Evolutionary conservation across 2,329 filamentous ascomycete species (phyloP), one percentile per base, ranked within the genome.

Genomic region (Colletotrichum orchidophilum): DNA sequence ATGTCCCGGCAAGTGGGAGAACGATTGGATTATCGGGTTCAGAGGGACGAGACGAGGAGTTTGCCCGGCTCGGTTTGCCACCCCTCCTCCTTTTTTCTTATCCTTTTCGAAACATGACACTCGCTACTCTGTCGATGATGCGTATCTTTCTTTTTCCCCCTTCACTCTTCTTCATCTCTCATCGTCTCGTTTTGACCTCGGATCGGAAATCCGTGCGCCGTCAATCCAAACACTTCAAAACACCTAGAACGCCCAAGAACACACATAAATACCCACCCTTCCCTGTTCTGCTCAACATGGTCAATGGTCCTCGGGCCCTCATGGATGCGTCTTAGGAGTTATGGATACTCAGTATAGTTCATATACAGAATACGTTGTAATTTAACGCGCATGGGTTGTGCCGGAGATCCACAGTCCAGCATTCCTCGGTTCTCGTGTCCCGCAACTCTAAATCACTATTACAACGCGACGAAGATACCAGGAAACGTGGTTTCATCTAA

Each of bases 361-460:
- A n/a, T n/a, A 46, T 46, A 46, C 39, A 46, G 39, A n/a, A 46
- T 18, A 18, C 13, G 13, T 18, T n/a, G 18, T 46, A 3, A 33
- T 39, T 58, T 59, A 58, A 71, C 64, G 55, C 58, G 64, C 69
- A 68, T 71, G 58, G 64, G 59, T 53, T 50, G 33, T 31, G 27
- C 64, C 46, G 58, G 29, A 55, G 69, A 68, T 71, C 64, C 58
- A 63, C 58, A 58, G 64, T 58, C 58, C 35, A 55, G 13, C 58
- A 58, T 59, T 58, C 64, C 64, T 63, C 31, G 68, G 52, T 59
- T 58, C 50, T 52, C 33, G 33, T 59, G 58, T 63, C 64, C 69
- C 69, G 69, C 69, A 71, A 71, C 69, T 71, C 69, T 71, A 71
- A 61, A 62, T 33, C 39, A 5, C 27, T n/a, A 15, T 18, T 6